Base-by-base conservation (phyloP, 2,329 filamentous ascomycete species). In the Dendrostoma leiphaemia region DNA sequence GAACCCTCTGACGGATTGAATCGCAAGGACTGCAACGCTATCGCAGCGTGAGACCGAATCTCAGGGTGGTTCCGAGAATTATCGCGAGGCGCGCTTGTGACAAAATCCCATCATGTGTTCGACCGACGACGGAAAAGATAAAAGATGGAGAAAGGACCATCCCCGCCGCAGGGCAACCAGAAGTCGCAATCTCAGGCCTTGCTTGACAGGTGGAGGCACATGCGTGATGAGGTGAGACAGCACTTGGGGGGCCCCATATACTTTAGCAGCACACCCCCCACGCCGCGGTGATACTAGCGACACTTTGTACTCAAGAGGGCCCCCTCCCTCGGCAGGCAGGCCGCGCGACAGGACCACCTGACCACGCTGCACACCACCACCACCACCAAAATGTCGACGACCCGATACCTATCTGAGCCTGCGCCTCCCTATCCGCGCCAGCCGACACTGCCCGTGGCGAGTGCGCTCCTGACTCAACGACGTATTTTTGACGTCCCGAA, bases 141-240 rank as follows among this genome's bases (percentile, higher is more conserved):
- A 28, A 24, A 51, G 46, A 53, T 26, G 35, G 37, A 34, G 34
- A 44, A 40, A 15, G 29, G 28, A 32, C 6, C n/a, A n/a, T n/a
- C n/a, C n/a, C n/a, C n/a, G n/a, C n/a, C n/a, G n/a, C n/a, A n/a
- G n/a, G n/a, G n/a, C n/a, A n/a, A n/a, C n/a, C n/a, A n/a, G n/a
- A n/a, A n/a, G n/a, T n/a, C n/a, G n/a, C n/a, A n/a, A n/a, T n/a
- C n/a, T n/a, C n/a, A n/a, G n/a, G n/a, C n/a, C n/a, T n/a, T n/a
- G n/a, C 37, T 41, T 17, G 41, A 17, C 43, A 23, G 41, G 19
- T 29, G 32, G 38, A 47, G 38, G 32, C 44, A 32, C 38, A 43
- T 57, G 55, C 24, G 48, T 49, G 47, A 54, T 57, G 55, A 54
- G 44, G 52, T 57, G 55, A 57, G 55, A 57, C 55, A 54, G 34